phyloP scores from a whole-genome alignment of 2,329 filamentous ascomycete genomes.

The Alternaria postmessia region DNA sequence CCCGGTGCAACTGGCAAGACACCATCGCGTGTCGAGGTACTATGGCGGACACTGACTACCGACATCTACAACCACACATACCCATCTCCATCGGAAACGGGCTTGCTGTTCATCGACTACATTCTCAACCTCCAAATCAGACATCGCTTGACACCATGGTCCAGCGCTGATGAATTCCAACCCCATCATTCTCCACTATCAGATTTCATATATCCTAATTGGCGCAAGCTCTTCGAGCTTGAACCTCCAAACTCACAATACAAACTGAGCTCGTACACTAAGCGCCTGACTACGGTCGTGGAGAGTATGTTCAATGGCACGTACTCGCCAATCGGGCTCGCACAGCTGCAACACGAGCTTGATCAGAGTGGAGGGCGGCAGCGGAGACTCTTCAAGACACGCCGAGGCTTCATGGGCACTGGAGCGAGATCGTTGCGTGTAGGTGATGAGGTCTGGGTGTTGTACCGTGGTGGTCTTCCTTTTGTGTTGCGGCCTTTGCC shows the following conservation, averaged over 20 bases:
- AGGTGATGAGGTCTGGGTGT: slow-evolving; percentile 32
- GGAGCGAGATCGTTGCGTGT: slow-evolving; percentile 29
- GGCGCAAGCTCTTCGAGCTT: slow-evolving; percentile 32
- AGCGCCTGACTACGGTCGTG: slow-evolving; percentile 28
- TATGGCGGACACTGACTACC: slow-evolving; percentile 36
- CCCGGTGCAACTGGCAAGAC: slow-evolving; percentile 1
- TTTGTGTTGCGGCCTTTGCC: slow-evolving; percentile 26
- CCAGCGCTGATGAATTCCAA: slow-evolving; percentile 35
- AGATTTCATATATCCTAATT: slow-evolving; percentile 37
- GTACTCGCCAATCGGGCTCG: slow-evolving; percentile 36
- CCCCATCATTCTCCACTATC: slow-evolving; percentile 36
- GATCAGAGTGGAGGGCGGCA: slow-evolving; percentile 33
- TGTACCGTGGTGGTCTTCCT: slow-evolving; percentile 25
- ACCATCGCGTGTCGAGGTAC: slow-evolving; percentile 31
- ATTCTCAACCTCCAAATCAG: slow-evolving; percentile 39
- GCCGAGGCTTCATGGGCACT: slow-evolving; percentile 17
- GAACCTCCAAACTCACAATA: slow-evolving; percentile 31
- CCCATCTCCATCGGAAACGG: slow-evolving; percentile 26
- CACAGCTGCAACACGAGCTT: slow-evolving; percentile 39
- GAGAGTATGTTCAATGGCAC: slow-evolving; percentile 40
- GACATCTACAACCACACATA: slow-evolving; percentile 32
- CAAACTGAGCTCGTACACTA: slow-evolving; percentile 22
- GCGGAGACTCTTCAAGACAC: slow-evolving; percentile 36
- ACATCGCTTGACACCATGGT: slow-evolving; percentile 39
- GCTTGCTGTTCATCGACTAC: slow-evolving; percentile 37